These are phyloP conservation scores for Gaertneriomyces sp. DNA, from an alignment of 192 early-diverging fungal species.

Conservation along the genomic window DNA sequence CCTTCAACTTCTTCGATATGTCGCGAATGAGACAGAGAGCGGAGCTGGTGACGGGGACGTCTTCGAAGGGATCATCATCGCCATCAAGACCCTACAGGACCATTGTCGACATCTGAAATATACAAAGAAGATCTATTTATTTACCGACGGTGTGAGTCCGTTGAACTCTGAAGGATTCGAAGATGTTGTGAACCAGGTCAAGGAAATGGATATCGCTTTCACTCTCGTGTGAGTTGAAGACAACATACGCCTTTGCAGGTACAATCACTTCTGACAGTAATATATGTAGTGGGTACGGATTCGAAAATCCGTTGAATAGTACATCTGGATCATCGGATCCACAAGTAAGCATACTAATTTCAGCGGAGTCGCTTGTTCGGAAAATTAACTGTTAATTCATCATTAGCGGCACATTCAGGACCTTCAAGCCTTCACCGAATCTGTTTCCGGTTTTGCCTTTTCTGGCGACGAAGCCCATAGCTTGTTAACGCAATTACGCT, in stretches of 20 bases:
- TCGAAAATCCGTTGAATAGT: conserved; percentile 32
- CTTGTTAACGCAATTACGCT: conserved; percentile 40
- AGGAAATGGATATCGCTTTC: conserved; percentile 24
- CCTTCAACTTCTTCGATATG: conserved; percentile 47
- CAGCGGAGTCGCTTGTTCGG: too few species aligned
- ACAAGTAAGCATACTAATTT: too few species aligned
- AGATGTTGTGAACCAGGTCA: conserved; percentile 28
- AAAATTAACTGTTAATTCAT: too few species aligned
- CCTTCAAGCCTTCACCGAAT: conserved; percentile 20
- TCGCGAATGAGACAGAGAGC: conserved; percentile 37
- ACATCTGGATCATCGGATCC: too few species aligned
- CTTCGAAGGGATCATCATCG: conserved; percentile 62
- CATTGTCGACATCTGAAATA: conserved; percentile 63
- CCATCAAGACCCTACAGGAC: conserved; percentile 48
- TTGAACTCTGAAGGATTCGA: conserved; percentile 49
- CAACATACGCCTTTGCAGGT: conserved; percentile 17
- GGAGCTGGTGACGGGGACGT: conserved; percentile 55
- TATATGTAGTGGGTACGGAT: conserved; percentile 27
- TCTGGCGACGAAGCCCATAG: conserved; percentile 48
- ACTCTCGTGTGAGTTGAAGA: conserved; percentile 24
- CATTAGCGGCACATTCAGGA: too few species aligned
- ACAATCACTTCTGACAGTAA: background rate
- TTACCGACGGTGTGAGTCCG: conserved; percentile 55
- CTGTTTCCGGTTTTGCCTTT: conserved; percentile 31
- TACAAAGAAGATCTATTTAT: conserved; percentile 60